Base-by-base conservation (phyloP, 176 grass and related monocot genomes). In the Pharus latifolius region DNA sequence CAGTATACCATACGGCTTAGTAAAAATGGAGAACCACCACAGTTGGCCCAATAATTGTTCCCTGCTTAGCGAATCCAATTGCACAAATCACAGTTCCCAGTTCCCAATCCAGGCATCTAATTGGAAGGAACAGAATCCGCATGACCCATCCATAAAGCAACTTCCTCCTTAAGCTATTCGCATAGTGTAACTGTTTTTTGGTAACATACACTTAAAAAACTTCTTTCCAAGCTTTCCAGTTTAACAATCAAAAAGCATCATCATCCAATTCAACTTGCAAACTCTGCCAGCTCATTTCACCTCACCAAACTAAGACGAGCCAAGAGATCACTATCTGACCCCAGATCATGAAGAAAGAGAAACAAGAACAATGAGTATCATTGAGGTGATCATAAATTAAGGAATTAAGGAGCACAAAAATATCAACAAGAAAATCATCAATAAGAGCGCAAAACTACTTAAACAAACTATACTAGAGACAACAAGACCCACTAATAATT, bases 301-400 rank as follows among this genome's bases (percentile, higher is more conserved):
- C 56, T 61, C 54, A 72, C 18, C 32, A 69, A 67, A 61, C 38
- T 50, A 65, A 15, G 24, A 25, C 38, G 6, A 7, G 47, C 53
- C 9, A 7, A 69, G 38, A 74, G 13, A 37, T 38, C 41, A 73
- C 0, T 23, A 37, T 63, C 47, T 74, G 69, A 26, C 3, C 54
- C 30, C 31, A 40, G 35, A 26, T 20, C 49, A 53, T 35, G 60
- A 55, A 24, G 6, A 18, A 3, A 62, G n/a, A 69, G 45, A 62
- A 74, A 74, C 33, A 62, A 73, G 7, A 73, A 11, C 1, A n/a
- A 56, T 75, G 45, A 84, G 82, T 72, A 76, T 14, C 46, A 13
- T 4, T 52, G 13, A 25, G 28, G 46, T 15, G 27, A 47, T 56
- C 13, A 65, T 14, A 45, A 54, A 55, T 38, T 63, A 50, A 34